Evolutionary conservation across 257 asterid species (phyloP), one percentile per base, ranked within the genome.

Genomic region (Marsdenia floribunda): DNA sequence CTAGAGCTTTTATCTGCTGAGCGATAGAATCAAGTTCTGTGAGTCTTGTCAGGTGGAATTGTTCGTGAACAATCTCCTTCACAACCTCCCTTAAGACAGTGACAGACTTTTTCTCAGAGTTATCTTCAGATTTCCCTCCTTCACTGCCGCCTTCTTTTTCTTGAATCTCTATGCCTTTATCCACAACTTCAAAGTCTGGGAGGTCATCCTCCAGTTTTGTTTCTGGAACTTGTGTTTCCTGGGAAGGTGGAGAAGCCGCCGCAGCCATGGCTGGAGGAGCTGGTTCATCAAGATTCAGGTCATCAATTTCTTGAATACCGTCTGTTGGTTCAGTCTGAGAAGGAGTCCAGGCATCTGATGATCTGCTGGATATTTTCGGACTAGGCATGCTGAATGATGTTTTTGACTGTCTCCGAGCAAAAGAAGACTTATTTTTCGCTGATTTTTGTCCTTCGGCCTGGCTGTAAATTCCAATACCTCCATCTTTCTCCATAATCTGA

Each of bases 401-500:
- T 58, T 92, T 94, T 0, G 99, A 89, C 54, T 90, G 97, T 50
- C 80, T 88, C 1, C 99, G 78, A 0, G 89, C 99, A 16, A 84
- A 7, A 2, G 93, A 83, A 22, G 93, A 81, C 6, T 68, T 66
- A 11, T 70, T 73, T 44, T 86, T 86, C 0, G 75, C 87, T 0
- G 86, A 49, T 53, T 79, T 85, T 80, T 85, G 88, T 15, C 97
- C 93, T 58, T 87, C 91, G 0, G 84, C 81, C 64, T 82, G 90
- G 22, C 84, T 83, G 16, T 90, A 93, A n/a, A 93, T 88, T 73
- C 96, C 96, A 37, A 84, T 61, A 1, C 96, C 97, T 21, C 97
- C 99, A 80, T 94, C 99, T 54, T 94, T 94, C 84, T 94, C 99
- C 99, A 94, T 94, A 9, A 94, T 92, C 83, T 94, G 99, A 76